Conservation (phyloP, 805 yeast species). For the Wickerhamomyces canadensis region DNA sequence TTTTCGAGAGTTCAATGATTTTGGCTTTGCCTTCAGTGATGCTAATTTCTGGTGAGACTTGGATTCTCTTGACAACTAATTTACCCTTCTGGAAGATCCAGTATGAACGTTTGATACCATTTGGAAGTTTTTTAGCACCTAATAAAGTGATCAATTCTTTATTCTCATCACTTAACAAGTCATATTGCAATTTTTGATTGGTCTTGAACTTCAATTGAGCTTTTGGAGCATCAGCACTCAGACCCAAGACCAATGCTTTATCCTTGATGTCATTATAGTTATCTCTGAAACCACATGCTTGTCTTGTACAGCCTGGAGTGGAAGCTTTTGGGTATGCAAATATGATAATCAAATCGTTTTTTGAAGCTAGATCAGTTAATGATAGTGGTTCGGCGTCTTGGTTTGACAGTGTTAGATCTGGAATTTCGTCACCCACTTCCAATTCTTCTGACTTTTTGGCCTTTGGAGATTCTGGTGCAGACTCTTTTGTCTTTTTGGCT, state of each 20-base stretch:
- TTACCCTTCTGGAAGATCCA: conserved; percentile 83
- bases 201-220: conserved; percentile 72
- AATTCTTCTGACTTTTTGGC: conserved; percentile 14
- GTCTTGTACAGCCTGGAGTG: conserved; percentile 96
- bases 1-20: conserved; percentile 36
- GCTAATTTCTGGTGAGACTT: conserved; percentile 50
- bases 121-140: conserved; percentile 79
- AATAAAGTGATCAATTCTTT: conserved; percentile 61
- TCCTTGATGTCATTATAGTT: conserved; percentile 48
- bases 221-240: conserved; percentile 76
- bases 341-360: conserved; percentile 43
- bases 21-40: conserved; percentile 53
- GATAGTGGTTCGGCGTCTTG: conserved; percentile 65
- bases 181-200: conserved; percentile 70
- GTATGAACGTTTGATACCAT: conserved; percentile 82
- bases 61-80: conserved; percentile 37
- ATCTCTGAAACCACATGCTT: conserved; percentile 83
- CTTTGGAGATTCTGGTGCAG: conserved; percentile 1
- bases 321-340: conserved; percentile 89
- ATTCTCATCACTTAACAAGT: conserved; percentile 71
- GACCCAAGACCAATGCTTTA: conserved; percentile 64
- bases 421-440: conserved; percentile 59
- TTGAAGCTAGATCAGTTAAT: conserved; percentile 34
- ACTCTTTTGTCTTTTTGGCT: conserved; percentile 1
- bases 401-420: conserved; percentile 55